phyloP scores from a whole-genome alignment of 2,329 filamentous ascomycete genomes.

The Fusarium fujikuroi region DNA sequence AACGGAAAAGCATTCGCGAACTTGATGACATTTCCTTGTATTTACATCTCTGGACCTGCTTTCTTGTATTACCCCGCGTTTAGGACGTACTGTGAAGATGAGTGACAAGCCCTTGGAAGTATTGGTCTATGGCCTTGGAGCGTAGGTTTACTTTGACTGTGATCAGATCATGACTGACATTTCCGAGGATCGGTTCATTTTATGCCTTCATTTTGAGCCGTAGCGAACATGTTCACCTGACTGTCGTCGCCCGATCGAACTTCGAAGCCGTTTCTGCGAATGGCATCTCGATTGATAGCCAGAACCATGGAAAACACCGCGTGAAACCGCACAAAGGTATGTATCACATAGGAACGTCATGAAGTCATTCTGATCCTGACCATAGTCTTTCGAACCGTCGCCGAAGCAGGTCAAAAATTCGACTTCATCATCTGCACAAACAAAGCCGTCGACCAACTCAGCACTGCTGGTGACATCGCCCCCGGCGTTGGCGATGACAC shows the following conservation, averaged over 20 bases:
- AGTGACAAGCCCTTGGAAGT: constrained; percentile 43
- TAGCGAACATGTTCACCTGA: constrained; percentile 59
- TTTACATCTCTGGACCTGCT: neutral
- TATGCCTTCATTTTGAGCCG: constrained; percentile 65
- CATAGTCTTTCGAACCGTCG: constrained; percentile 25
- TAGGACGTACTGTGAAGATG: constrained; percentile 47
- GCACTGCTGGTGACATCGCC: constrained; percentile 34
- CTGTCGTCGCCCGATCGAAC: constrained; percentile 70
- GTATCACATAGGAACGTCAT: rapidly evolving
- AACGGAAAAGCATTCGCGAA: constrained; percentile 1
- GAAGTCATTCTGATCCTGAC: rapidly evolving
- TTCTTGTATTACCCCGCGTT: neutral
- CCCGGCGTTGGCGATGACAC: constrained; percentile 55
- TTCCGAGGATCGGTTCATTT: constrained; percentile 64
- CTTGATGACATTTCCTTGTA: neutral
- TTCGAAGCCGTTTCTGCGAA: constrained; percentile 63
- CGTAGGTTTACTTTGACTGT: constrained; percentile 51
- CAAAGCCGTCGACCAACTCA: constrained; percentile 36
- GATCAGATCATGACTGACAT: neutral
- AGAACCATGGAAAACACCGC: constrained; percentile 64
- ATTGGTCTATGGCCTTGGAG: constrained; percentile 64
- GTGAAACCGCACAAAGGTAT: constrained; percentile 59
- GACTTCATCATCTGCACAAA: constrained; percentile 39
- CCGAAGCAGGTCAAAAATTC: constrained; percentile 24
- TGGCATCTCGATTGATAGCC: constrained; percentile 65